phyloP scores from a whole-genome alignment of 1,284 basidiomycete species.

The Vanrija pseudolonga region DNA sequence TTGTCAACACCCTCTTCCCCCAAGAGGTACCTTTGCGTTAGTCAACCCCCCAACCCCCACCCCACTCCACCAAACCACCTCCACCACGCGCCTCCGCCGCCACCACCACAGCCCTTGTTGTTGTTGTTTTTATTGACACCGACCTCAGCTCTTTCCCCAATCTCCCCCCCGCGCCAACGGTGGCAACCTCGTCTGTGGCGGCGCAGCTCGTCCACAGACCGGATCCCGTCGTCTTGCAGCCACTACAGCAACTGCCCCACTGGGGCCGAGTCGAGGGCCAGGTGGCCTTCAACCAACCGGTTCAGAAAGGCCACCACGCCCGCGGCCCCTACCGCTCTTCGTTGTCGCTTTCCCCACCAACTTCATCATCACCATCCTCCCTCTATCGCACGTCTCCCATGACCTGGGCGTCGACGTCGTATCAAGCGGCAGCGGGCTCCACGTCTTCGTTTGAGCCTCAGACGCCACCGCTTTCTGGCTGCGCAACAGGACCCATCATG shows the following conservation, averaged over 20 bases:
- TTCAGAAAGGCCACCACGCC: background rate
- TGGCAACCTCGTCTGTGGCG: conserved; percentile 14
- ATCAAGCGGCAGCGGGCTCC: background rate
- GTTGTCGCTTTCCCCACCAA: conserved; percentile 14
- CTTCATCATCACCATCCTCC: conserved; percentile 11
- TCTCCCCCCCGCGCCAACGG: background rate
- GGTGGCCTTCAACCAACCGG: conserved; percentile 10
- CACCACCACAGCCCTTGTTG: background rate
- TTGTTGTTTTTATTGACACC: background rate
- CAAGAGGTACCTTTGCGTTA: background rate
- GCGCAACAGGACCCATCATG: conserved; percentile 3
- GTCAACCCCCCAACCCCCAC: too few species aligned
- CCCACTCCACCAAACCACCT: too few species aligned
- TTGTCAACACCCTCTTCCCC: too few species aligned
- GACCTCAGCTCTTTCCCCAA: background rate
- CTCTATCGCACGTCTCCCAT: conserved; percentile 16
- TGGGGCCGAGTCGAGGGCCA: conserved; percentile 15
- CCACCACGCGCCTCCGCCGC: background rate
- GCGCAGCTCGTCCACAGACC: conserved; percentile 10
- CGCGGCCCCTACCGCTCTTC: conserved; percentile 11
- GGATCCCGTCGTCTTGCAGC: conserved; percentile 11
- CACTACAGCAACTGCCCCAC: conserved; percentile 12
- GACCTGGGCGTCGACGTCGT: conserved; percentile 9
- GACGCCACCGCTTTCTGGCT: conserved; percentile 12
- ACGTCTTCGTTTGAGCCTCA: conserved; percentile 12